phyloP scores from a whole-genome alignment of 2,329 filamentous ascomycete species.

The Exophiala oligosperma region DNA sequence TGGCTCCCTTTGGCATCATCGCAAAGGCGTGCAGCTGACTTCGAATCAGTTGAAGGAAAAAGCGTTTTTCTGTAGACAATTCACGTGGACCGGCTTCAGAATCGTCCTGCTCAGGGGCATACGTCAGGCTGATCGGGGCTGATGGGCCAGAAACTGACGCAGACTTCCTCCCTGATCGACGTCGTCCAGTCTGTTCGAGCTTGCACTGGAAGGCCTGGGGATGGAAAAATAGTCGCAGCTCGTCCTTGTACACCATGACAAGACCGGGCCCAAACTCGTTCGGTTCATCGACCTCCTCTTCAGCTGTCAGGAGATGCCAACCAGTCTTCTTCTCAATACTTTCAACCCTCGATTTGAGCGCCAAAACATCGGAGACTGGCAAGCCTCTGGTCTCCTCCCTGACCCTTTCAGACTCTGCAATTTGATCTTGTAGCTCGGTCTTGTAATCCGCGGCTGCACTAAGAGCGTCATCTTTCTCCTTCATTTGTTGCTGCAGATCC shows the following conservation, averaged over 20 bases:
- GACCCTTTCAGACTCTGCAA: slow-evolving; percentile 77
- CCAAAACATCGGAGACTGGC: slow-evolving; percentile 76
- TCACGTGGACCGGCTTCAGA: slow-evolving; percentile 15
- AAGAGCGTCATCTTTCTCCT: slow-evolving; percentile 66
- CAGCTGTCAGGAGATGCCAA: slow-evolving; percentile 45
- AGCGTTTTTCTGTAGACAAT: slow-evolving; percentile 39
- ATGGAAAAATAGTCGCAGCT: slow-evolving; percentile 45
- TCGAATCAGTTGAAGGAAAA: slow-evolving; percentile 45
- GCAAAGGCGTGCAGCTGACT: slow-evolving; percentile 35
- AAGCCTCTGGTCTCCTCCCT: slow-evolving; percentile 88
- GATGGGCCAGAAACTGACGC: slow-evolving; percentile 27
- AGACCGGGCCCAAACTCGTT: slow-evolving; percentile 35
- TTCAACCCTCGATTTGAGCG: slow-evolving; percentile 68
- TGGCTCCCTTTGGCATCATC: slow-evolving; percentile 37
- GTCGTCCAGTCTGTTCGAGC: slow-evolving; percentile 13
- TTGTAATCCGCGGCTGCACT: slow-evolving; percentile 66
- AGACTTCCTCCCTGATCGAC: slow-evolving; percentile 30
- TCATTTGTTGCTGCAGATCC: slow-evolving; percentile 65
- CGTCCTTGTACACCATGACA: slow-evolving; percentile 43
- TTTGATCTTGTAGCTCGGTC: slow-evolving; percentile 68
- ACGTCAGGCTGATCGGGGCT: slow-evolving; percentile 38
- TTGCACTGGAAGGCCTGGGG: slow-evolving; percentile 38
- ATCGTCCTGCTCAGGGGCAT: slow-evolving; percentile 29
- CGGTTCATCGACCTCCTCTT: slow-evolving; percentile 28
- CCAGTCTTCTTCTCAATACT: slow-evolving; percentile 43